These are phyloP conservation scores for Rhizopogon sp. DNA, from an alignment of 768 basidiomycete genomes.

Conservation along the genomic window DNA sequence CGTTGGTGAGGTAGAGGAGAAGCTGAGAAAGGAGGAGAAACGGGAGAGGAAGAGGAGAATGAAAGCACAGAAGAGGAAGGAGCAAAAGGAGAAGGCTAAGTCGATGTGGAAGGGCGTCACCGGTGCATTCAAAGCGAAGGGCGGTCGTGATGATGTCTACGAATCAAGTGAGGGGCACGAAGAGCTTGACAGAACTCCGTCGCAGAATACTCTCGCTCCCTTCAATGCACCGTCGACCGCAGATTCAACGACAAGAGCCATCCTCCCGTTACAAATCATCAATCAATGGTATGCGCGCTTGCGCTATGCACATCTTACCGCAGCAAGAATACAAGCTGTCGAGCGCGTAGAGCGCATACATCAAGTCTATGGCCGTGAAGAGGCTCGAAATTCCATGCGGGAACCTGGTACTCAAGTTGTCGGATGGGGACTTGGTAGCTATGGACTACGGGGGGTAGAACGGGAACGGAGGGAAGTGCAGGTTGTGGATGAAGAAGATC, in stretches of 20 bases:
- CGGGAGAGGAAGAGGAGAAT: slow-evolving; percentile 42
- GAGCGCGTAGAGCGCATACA: slow-evolving; percentile 64
- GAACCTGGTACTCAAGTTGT: slow-evolving; percentile 25
- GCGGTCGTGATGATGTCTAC: not conserved
- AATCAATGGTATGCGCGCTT: slow-evolving; percentile 56
- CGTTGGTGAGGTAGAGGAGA: slow-evolving; percentile 64
- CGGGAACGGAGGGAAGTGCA: slow-evolving; percentile 22
- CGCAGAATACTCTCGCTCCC: slow-evolving; percentile 9
- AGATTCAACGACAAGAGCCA: not conserved
- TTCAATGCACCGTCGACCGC: not conserved
- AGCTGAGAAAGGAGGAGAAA: slow-evolving; percentile 49
- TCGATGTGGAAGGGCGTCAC: slow-evolving; percentile 57
- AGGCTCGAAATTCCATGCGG: slow-evolving; percentile 14
- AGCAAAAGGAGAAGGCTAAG: slow-evolving; percentile 49
- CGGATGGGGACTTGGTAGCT: slow-evolving; percentile 76
- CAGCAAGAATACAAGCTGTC: slow-evolving; percentile 64
- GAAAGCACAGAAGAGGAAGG: slow-evolving; percentile 41
- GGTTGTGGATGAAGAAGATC: slow-evolving; percentile 19
- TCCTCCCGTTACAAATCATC: slow-evolving; percentile 26
- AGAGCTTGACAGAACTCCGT: not conserved
- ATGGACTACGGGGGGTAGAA: slow-evolving; percentile 39
- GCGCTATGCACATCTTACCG: slow-evolving; percentile 65
- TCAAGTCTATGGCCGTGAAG: slow-evolving; percentile 46
- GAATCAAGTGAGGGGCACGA: not conserved
- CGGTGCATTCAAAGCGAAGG: slow-evolving; percentile 35